Evolutionary conservation across 1,284 basidiomycete species (phyloP).

Genomic region (Ustilago esculenta): DNA sequence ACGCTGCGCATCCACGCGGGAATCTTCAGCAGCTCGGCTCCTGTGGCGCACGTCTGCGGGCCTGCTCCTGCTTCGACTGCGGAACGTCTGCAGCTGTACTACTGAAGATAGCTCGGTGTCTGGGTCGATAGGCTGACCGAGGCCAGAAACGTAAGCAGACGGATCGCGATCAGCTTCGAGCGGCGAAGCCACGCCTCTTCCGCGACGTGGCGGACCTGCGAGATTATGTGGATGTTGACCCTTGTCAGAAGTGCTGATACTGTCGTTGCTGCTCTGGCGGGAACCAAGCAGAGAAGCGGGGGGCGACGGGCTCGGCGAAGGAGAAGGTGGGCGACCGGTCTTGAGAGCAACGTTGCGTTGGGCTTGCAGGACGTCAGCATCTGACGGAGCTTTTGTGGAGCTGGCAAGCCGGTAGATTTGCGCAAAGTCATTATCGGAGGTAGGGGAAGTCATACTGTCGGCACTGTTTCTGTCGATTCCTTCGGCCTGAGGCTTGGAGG

Average conservation of each 20-base stretch:
- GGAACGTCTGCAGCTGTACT: slow-evolving; percentile 63
- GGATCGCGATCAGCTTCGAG: slow-evolving; percentile 44
- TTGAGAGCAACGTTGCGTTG: slow-evolving; percentile 23
- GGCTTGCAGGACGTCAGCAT: slow-evolving; percentile 22
- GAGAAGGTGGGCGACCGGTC: slow-evolving; percentile 32
- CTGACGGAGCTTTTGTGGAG: background rate
- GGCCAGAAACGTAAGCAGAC: slow-evolving; percentile 61
- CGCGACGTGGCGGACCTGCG: slow-evolving; percentile 2
- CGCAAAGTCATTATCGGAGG: slow-evolving; percentile 26
- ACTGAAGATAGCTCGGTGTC: slow-evolving; percentile 63
- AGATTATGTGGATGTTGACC: background rate
- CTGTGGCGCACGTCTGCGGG: slow-evolving; percentile 14
- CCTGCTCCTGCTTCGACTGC: slow-evolving; percentile 54
- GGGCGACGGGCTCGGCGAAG: slow-evolving; percentile 37
- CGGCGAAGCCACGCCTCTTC: slow-evolving; percentile 41
- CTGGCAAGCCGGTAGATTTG: slow-evolving; percentile 33
- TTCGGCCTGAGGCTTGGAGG: slow-evolving; percentile 8
- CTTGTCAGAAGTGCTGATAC: slow-evolving; percentile 18
- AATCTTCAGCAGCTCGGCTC: slow-evolving; percentile 3
- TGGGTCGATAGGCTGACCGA: slow-evolving; percentile 62
- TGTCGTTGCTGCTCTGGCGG: slow-evolving; percentile 40
- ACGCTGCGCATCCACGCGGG: background rate
- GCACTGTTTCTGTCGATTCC: background rate
- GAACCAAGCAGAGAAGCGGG: slow-evolving; percentile 34
- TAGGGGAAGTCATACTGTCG: background rate